A percentile compares a stretch with the other conserved stretches of the same genome.
Evolutionary conservation across 2,329 filamentous ascomycete species (phyloP).

Genomic region (Emergomyces orientalis): DNA sequence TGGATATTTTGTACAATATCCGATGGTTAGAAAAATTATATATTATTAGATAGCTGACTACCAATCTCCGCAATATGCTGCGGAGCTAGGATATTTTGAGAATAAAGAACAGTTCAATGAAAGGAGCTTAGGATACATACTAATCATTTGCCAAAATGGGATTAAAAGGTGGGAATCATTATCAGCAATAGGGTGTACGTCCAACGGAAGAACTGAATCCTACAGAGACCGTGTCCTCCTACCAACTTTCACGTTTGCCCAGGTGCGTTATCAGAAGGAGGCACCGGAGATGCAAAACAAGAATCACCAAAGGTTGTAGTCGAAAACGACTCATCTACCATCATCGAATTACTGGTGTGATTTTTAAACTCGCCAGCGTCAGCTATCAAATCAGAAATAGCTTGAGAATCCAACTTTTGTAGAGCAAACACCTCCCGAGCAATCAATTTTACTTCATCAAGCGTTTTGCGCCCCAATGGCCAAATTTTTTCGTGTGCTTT

Average conservation of each 20-base stretch:
- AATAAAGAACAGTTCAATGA: neutral
- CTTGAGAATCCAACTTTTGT: neutral
- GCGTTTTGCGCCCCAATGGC: neutral
- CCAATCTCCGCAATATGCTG: too few relatives aligned
- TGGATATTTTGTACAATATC: neutral
- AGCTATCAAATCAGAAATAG: neutral
- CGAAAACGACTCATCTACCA: neutral
- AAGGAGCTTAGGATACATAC: neutral
- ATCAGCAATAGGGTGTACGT: neutral
- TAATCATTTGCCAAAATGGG: neutral
- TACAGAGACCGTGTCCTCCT: neutral
- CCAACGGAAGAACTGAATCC: neutral
- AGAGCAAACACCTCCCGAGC: conserved; percentile 1
- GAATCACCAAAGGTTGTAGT: neutral
- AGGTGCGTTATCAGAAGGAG: neutral
- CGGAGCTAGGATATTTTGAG: neutral
- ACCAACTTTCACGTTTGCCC: neutral
- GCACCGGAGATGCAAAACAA: neutral
- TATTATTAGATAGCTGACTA: too few relatives aligned
- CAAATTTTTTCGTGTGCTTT: conserved; percentile 5
- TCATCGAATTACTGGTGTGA: neutral
- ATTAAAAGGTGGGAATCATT: neutral
- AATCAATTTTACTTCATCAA: conserved; percentile 5
- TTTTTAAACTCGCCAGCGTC: neutral
- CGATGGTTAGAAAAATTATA: neutral